These are phyloP conservation scores for Microcos paniculata DNA, from an alignment of 345 rosid genomes.

Conservation along the genomic window DNA sequence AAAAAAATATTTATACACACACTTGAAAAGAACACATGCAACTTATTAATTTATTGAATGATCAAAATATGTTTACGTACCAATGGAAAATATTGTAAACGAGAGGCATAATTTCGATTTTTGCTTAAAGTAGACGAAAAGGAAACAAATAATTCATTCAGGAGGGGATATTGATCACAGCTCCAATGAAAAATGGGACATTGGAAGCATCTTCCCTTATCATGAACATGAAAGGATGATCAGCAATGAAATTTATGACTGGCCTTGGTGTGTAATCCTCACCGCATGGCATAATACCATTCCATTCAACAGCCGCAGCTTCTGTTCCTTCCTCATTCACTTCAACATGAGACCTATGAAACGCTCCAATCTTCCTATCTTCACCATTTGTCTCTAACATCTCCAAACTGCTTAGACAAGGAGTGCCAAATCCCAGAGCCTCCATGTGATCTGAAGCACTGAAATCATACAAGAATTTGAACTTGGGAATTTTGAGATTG, in stretches of 20 bases:
- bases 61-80: too few relatives aligned
- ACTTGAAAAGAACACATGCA: too few relatives aligned
- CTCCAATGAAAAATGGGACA: conserved; percentile 4
- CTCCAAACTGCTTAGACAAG: neutral
- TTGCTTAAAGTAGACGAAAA: neutral
- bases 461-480: neutral
- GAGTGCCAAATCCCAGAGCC: neutral
- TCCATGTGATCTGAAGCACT: neutral
- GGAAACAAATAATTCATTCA: neutral
- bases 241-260: neutral
- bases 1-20: too few relatives aligned
- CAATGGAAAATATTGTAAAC: too few relatives aligned
- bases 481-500: neutral
- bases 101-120: too few relatives aligned
- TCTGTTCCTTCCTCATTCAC: neutral
- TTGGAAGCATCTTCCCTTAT: neutral
- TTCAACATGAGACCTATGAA: neutral
- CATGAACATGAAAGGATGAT: conserved; percentile 5
- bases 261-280: neutral
- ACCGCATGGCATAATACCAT: neutral
- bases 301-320: neutral
- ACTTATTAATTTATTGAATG: too few relatives aligned
- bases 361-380: neutral
- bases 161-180: neutral
- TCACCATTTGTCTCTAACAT: neutral